Percentiles rank a stretch among this genome's conserved stretches.
phyloP scores from a whole-genome alignment of 768 basidiomycete species.

The Asterophora parasitica region DNA sequence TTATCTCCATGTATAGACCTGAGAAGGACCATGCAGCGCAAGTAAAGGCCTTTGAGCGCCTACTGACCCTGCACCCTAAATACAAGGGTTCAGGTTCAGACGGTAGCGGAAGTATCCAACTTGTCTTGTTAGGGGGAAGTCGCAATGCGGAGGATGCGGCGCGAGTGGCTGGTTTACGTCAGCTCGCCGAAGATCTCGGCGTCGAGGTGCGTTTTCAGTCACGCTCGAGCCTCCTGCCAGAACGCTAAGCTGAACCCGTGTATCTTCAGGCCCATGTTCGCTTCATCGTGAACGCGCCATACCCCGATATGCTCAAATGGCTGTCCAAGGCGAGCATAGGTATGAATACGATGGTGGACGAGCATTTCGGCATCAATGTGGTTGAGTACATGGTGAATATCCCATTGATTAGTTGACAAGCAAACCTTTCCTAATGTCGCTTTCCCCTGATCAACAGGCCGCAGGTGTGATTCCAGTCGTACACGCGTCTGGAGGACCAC shows the following conservation, averaged over 20 bases:
- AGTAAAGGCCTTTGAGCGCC: conserved; percentile 57
- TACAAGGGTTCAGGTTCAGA: conserved; percentile 29
- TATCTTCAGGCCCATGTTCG: conserved; percentile 57
- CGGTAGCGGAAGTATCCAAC: conserved; percentile 33
- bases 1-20: conserved; percentile 45
- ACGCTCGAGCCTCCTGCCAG: background rate
- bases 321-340: conserved; percentile 78
- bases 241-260: background rate
- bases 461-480: conserved; percentile 90
- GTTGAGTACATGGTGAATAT: conserved; percentile 91
- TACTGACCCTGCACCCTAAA: conserved; percentile 59
- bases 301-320: conserved; percentile 61
- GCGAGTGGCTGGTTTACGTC: conserved; percentile 58
- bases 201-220: conserved; percentile 47
- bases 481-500: conserved; percentile 90
- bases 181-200: conserved; percentile 54
- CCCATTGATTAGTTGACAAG: background rate
- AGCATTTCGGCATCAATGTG: conserved; percentile 97
- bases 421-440: background rate
- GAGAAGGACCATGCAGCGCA: conserved; percentile 93
- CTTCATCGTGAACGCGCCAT: conserved; percentile 83
- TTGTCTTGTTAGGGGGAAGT: conserved; percentile 82
- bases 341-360: conserved; percentile 94
- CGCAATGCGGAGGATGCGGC: conserved; percentile 72
- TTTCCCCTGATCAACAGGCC: conserved; percentile 46